phyloP scores from a whole-genome alignment of 2,329 filamentous ascomycete genomes.

The Rosellinia necatrix region DNA sequence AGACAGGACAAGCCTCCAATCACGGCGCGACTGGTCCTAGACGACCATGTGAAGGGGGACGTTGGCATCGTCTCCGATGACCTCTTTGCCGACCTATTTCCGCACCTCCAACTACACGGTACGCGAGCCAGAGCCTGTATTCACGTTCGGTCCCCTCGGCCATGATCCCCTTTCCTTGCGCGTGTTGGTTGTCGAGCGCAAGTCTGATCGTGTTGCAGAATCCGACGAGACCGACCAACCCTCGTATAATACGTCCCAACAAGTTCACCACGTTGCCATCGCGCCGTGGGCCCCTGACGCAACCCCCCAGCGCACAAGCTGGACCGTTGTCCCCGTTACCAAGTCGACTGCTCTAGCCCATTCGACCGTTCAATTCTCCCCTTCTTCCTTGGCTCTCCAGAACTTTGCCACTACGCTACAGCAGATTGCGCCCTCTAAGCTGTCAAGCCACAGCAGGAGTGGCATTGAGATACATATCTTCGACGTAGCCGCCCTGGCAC shows the following conservation, averaged over 20 bases:
- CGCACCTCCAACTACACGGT: conserved; percentile 51
- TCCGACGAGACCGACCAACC: conserved; percentile 38
- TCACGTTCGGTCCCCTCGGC: neutral
- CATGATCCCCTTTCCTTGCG: neutral
- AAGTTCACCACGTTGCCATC: conserved; percentile 69
- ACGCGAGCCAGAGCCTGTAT: neutral
- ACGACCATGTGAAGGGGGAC: conserved; percentile 84
- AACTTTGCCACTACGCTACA: conserved; percentile 77
- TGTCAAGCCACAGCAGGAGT: conserved; percentile 71
- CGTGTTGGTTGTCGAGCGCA: neutral
- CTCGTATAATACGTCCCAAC: conserved; percentile 45
- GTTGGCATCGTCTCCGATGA: conserved; percentile 86
- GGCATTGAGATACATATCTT: conserved; percentile 84
- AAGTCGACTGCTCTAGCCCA: conserved; percentile 68
- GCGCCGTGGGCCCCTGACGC: conserved; percentile 71
- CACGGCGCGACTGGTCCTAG: conserved; percentile 79
- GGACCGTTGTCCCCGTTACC: conserved; percentile 83
- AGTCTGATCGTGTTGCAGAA: conserved; percentile 33
- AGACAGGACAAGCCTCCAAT: conserved; percentile 75
- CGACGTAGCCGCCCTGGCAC: conserved; percentile 76
- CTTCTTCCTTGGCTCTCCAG: conserved; percentile 74
- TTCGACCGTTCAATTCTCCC: conserved; percentile 79
- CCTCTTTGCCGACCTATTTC: conserved; percentile 81
- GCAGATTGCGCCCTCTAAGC: conserved; percentile 74
- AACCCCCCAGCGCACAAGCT: conserved; percentile 66